phyloP scores from a whole-genome alignment of 768 basidiomycete genomes.

The Xanthoconium stramineum region DNA sequence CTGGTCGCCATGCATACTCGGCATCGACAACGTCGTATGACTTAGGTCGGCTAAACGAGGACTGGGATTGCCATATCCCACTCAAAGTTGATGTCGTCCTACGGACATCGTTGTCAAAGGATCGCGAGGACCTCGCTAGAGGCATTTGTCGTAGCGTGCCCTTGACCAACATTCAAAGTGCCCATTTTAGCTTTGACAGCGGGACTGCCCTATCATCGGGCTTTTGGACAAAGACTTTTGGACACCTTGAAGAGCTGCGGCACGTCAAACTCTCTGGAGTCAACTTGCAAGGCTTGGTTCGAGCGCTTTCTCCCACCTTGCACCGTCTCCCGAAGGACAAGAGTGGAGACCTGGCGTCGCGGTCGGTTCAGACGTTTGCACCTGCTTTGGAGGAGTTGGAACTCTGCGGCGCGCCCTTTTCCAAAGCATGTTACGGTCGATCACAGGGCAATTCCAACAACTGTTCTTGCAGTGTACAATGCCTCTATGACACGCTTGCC shows the following conservation, averaged over 20 bases:
- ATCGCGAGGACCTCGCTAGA: constrained; percentile 11
- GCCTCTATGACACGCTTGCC: constrained; percentile 18
- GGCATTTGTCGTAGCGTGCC: constrained; percentile 13
- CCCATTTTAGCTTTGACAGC: constrained; percentile 10
- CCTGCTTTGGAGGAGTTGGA: constrained; percentile 15
- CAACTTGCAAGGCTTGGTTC: constrained; percentile 9
- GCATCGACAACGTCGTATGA: constrained; percentile 6
- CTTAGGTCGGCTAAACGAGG: constrained; percentile 4
- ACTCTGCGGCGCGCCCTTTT: constrained; percentile 8
- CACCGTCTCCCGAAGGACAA: background rate
- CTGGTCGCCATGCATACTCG: constrained; percentile 6
- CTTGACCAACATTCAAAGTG: constrained; percentile 9
- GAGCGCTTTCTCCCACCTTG: background rate
- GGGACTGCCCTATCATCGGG: constrained; percentile 2
- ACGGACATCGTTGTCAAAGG: constrained; percentile 3
- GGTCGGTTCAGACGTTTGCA: constrained; percentile 11
- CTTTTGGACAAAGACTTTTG: constrained; percentile 20
- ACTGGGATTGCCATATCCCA: constrained; percentile 20
- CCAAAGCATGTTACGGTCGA: constrained; percentile 1
- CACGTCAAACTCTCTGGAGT: constrained; percentile 8
- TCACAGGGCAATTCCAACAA: background rate
- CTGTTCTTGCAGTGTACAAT: constrained; percentile 7
- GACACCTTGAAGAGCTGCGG: constrained; percentile 11
- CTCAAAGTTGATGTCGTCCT: constrained; percentile 15
- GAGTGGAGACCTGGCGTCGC: background rate